These are phyloP conservation scores for Aspergillus nidulans DNA, from an alignment of 495 filamentous ascomycete genomes.

Conservation along the genomic window DNA sequence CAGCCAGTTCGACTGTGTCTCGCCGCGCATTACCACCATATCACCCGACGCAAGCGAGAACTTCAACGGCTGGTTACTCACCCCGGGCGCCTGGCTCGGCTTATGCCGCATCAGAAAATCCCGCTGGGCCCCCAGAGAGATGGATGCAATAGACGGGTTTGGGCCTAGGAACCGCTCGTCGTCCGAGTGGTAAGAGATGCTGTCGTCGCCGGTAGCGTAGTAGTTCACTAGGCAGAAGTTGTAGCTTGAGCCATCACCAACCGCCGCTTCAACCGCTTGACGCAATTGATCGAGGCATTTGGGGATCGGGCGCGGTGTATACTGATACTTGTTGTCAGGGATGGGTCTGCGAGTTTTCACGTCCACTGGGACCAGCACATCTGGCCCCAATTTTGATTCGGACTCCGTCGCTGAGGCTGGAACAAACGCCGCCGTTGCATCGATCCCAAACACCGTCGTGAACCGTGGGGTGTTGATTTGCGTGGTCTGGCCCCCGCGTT, in stretches of 20 bases:
- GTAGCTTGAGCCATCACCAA: slow-evolving; percentile 47
- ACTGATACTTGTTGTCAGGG: slow-evolving; percentile 46
- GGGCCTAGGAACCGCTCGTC: slow-evolving; percentile 69
- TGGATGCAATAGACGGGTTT: slow-evolving; percentile 64
- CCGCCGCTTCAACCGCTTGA: slow-evolving; percentile 51
- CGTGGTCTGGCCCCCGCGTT: slow-evolving; percentile 52
- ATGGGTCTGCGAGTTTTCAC: slow-evolving; percentile 25
- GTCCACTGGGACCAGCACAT: slow-evolving; percentile 11
- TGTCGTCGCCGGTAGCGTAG: slow-evolving; percentile 64
- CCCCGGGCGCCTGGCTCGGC: slow-evolving; percentile 18
- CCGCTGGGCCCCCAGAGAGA: slow-evolving; percentile 59
- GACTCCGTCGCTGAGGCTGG: background rate
- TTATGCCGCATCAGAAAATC: slow-evolving; percentile 74
- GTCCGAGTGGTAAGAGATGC: slow-evolving; percentile 70
- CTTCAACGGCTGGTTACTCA: slow-evolving; percentile 43
- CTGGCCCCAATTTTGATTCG: background rate
- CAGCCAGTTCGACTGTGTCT: slow-evolving; percentile 66
- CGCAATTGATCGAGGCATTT: slow-evolving; percentile 57
- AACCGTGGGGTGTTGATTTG: slow-evolving; percentile 62
- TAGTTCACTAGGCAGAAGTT: slow-evolving; percentile 78
- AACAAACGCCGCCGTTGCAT: slow-evolving; percentile 49
- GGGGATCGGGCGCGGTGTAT: slow-evolving; percentile 61
- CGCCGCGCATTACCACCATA: slow-evolving; percentile 67
- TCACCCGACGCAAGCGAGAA: slow-evolving; percentile 59
- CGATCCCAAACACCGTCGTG: slow-evolving; percentile 70